Evolutionary conservation across 345 rosid species (phyloP).

Genomic region (Schrenkiella parvula): DNA sequence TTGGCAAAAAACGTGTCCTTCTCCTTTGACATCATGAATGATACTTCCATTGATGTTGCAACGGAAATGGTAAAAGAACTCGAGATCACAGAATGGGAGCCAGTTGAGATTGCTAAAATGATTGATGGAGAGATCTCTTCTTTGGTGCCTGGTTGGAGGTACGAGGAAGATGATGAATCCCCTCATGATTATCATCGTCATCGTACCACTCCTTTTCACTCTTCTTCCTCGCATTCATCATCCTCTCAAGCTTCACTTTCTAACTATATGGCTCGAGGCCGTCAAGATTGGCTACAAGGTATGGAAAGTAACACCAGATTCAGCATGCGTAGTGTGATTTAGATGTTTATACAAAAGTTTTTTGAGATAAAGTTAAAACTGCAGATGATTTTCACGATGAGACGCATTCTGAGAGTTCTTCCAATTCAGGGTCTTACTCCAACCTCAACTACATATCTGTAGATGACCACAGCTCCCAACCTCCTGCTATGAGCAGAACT

Average conservation of each 20-base stretch:
- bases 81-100: constrained; percentile 67
- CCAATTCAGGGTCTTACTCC: constrained; percentile 56
- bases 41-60: constrained; percentile 70
- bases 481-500: constrained; percentile 20
- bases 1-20: constrained; percentile 46
- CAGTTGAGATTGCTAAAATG: constrained; percentile 65
- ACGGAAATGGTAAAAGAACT: constrained; percentile 80
- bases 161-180: constrained; percentile 43
- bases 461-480: constrained; percentile 43
- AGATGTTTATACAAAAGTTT: background rate
- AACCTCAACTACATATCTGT: constrained; percentile 46
- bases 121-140: constrained; percentile 61
- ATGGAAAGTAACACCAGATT: constrained; percentile 5
- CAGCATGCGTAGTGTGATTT: background rate
- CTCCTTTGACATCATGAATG: constrained; percentile 59
- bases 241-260: constrained; percentile 55
- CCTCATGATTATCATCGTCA: constrained; percentile 12
- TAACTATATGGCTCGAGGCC: constrained; percentile 34
- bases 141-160: constrained; percentile 48
- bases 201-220: constrained; percentile 35
- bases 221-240: constrained; percentile 53
- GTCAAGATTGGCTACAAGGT: constrained; percentile 53
- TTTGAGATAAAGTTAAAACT: constrained; percentile 20
- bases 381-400: constrained; percentile 70
- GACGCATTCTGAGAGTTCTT: constrained; percentile 62